These are phyloP conservation scores for Colletotrichum navitas DNA, from an alignment of 2,329 filamentous ascomycete species.

Conservation along the genomic window DNA sequence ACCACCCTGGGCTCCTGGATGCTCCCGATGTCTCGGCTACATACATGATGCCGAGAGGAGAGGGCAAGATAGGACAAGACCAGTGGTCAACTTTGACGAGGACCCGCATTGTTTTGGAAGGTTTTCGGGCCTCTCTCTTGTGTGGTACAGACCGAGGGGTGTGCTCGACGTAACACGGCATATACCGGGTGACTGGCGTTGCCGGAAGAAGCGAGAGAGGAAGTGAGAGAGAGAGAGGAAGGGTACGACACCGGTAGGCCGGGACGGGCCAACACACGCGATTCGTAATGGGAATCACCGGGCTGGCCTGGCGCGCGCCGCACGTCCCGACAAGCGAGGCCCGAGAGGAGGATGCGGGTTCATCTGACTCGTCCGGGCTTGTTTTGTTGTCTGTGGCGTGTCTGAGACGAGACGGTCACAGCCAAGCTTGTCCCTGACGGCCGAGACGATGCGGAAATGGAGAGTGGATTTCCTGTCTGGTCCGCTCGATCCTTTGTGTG, in stretches of 20 bases:
- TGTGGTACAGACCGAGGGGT: neutral
- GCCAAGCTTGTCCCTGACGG: neutral
- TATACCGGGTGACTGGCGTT: slow-evolving; percentile 6
- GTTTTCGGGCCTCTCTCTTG: neutral
- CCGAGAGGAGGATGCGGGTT: neutral
- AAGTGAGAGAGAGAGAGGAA: no score
- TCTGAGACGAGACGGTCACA: neutral
- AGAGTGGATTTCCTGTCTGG: neutral
- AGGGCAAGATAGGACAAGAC: neutral
- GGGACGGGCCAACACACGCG: neutral
- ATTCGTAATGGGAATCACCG: neutral
- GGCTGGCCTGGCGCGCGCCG: neutral
- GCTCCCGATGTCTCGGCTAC: neutral
- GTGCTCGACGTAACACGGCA: slow-evolving; percentile 10
- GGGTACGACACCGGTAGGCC: neutral
- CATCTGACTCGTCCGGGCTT: neutral
- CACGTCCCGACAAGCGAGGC: neutral
- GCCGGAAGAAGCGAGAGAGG: neutral
- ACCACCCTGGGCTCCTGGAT: neutral
- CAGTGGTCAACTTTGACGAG: neutral
- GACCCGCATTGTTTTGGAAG: neutral
- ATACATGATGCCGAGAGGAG: neutral
- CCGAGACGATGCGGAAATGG: neutral
- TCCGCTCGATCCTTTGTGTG: no score
- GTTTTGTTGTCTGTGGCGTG: neutral